Base-by-base conservation (phyloP, 768 basidiomycete species). In the Cytidiella melzeri region DNA sequence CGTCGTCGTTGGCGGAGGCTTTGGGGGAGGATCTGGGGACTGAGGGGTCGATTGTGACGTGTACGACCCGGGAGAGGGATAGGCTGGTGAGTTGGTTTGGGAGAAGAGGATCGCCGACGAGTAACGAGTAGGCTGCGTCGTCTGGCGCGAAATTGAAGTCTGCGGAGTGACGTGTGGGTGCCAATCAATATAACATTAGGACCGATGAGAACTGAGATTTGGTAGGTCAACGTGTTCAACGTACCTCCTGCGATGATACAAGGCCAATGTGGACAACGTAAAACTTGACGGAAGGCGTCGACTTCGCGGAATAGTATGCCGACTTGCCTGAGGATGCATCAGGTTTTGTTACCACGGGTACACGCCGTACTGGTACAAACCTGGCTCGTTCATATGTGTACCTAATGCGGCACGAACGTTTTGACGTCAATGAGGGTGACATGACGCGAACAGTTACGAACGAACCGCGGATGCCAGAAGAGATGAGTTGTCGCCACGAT, bases 381-480 rank as follows among this genome's bases (percentile, higher is more conserved):
- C 87, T 81, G 41, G 80, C 71, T 52, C 92, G 78, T 67, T 98
- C 94, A 61, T 96, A 97, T 0, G 78, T 77, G 61, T 87, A 90
- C 48, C 84, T 72, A n/a, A 45, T 34, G 30, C 30, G 9, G 30
- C 30, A 34, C 15, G 30, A 7, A 7, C 30, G 15, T 7, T 15
- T 19, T n/a, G 15, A 24, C 5, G 15, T 47, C 18, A 13, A 30
- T 30, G 12, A 5, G 20, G 24, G 5, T 20, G 4, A 5, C 15
- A 21, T 10, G 11, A 46, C 4, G 19, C n/a, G 28, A 38, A 55
- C 3, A 43, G 10, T 7, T 34, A 34, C 15, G 30, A 34, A 69
- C 77, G 50, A 66, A 92, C 83, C 75, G 77, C 4, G 92, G 92
- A 67, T 95, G 92, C 94, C 94, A 97, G 65, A 96, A 97, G 20